These are phyloP conservation scores for Zymoseptoria tritici DNA, from an alignment of 2,329 filamentous ascomycete species.

Conservation along the genomic window DNA sequence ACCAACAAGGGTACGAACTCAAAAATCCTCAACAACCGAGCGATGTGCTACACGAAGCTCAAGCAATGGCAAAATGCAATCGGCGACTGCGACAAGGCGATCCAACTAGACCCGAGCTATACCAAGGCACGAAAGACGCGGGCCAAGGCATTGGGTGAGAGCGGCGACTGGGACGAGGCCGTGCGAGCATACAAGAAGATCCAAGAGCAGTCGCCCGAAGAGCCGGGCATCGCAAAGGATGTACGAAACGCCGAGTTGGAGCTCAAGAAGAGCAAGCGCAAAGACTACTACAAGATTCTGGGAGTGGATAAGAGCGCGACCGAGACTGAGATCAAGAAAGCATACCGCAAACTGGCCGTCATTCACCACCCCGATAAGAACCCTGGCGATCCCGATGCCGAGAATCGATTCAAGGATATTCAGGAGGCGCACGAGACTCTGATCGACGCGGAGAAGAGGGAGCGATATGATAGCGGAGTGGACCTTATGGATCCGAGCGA, in stretches of 20 bases:
- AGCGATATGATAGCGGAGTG: constrained; percentile 84
- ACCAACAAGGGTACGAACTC: constrained; percentile 86
- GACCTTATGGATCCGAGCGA: constrained; percentile 83
- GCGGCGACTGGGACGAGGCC: constrained; percentile 87
- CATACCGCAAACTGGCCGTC: constrained; percentile 90
- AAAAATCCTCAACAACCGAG: constrained; percentile 90
- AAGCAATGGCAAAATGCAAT: constrained; percentile 80
- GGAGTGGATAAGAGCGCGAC: constrained; percentile 77
- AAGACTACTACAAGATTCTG: constrained; percentile 98
- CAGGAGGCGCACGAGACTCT: constrained; percentile 94
- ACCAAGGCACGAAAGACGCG: constrained; percentile 88
- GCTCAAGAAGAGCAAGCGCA: constrained; percentile 93
- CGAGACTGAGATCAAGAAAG: constrained; percentile 86
- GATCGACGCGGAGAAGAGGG: constrained; percentile 89
- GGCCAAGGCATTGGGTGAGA: constrained; percentile 78
- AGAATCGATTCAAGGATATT: constrained; percentile 93
- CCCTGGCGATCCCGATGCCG: constrained; percentile 73
- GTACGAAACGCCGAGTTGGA: constrained; percentile 86
- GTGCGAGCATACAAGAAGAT: constrained; percentile 83
- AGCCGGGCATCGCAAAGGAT: constrained; percentile 73
- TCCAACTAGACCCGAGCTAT: constrained; percentile 76
- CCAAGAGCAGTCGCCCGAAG: constrained; percentile 72
- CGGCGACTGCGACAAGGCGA: constrained; percentile 74
- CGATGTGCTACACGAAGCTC: constrained; percentile 72
- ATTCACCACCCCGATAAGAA: constrained; percentile 98